phyloP scores from a whole-genome alignment of 164 flowering plant species.

The Dillenia suffruticosa region DNA sequence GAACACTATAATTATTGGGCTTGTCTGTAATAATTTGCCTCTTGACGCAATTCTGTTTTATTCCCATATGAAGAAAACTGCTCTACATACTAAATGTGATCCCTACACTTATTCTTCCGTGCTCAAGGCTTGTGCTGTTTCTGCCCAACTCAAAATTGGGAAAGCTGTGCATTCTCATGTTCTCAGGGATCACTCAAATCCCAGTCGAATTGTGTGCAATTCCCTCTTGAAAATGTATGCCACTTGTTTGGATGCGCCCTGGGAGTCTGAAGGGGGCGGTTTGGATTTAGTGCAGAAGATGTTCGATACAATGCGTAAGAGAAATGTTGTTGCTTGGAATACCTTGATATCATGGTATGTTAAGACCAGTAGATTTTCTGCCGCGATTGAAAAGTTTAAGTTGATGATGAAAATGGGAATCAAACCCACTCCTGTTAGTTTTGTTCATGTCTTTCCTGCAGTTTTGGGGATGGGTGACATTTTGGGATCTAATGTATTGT shows the following conservation, averaged over 20 bases:
- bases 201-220: conserved; percentile 66
- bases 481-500: conserved; percentile 36
- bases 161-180: conserved; percentile 73
- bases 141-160: conserved; percentile 45
- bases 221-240: conserved; percentile 84
- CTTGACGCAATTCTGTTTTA: conserved; percentile 66
- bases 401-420: conserved; percentile 58
- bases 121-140: conserved; percentile 80
- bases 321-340: conserved; percentile 81
- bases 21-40: conserved; percentile 72
- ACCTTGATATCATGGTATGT: conserved; percentile 74
- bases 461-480: conserved; percentile 31
- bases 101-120: conserved; percentile 78
- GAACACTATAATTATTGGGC: conserved; percentile 90
- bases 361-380: conserved; percentile 36
- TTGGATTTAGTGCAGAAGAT: conserved; percentile 48
- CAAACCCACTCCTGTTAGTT: conserved; percentile 61
- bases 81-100: conserved; percentile 31
- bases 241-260: conserved; percentile 29
- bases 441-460: conserved; percentile 80
- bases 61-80: conserved; percentile 35
- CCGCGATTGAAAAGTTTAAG: conserved; percentile 52
- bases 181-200: conserved; percentile 38
- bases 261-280: conserved; percentile 4
- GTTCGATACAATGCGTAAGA: conserved; percentile 58